Evolutionary conservation across 1,284 basidiomycete species (phyloP).

Genomic region (Dichomitus squalens): DNA sequence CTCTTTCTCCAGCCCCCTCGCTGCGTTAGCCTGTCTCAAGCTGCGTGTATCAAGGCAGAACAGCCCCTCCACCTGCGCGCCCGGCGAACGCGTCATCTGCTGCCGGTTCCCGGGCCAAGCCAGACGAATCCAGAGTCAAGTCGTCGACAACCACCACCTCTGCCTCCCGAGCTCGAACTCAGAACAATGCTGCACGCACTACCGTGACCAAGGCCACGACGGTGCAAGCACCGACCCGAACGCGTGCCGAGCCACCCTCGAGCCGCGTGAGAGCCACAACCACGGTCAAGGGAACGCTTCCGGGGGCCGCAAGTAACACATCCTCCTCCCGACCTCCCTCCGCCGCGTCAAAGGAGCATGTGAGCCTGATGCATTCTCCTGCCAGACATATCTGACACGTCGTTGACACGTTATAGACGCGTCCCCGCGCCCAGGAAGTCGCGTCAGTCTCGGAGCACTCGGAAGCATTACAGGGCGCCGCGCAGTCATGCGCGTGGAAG

Average conservation of each 20-base stretch:
- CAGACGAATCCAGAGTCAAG: constrained; percentile 7
- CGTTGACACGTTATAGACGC: constrained; percentile 5
- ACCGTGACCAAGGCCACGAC: constrained; percentile 15
- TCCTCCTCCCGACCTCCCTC: constrained; percentile 3
- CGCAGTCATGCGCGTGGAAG: constrained; percentile 29
- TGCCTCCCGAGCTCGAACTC: constrained; percentile 3
- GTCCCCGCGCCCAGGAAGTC: background rate
- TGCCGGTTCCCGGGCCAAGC: constrained; percentile 14
- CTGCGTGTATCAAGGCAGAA: constrained; percentile 9
- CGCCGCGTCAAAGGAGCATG: constrained; percentile 9
- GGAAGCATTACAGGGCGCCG: constrained; percentile 26
- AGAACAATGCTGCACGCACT: constrained; percentile 4
- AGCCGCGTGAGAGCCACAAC: constrained; percentile 21
- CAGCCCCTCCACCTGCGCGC: constrained; percentile 6
- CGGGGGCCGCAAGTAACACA: constrained; percentile 8
- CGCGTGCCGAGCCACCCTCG: constrained; percentile 9
- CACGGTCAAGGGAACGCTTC: constrained; percentile 17
- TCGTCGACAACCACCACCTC: constrained; percentile 5
- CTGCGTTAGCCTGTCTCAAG: background rate
- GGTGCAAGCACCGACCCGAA: constrained; percentile 9
- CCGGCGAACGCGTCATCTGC: constrained; percentile 8
- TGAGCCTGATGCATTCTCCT: background rate
- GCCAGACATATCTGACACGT: background rate
- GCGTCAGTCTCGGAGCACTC: background rate
- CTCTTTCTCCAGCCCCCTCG: background rate